Base-by-base conservation (phyloP, 495 filamentous ascomycete species). In the Penicillium ucsense region DNA sequence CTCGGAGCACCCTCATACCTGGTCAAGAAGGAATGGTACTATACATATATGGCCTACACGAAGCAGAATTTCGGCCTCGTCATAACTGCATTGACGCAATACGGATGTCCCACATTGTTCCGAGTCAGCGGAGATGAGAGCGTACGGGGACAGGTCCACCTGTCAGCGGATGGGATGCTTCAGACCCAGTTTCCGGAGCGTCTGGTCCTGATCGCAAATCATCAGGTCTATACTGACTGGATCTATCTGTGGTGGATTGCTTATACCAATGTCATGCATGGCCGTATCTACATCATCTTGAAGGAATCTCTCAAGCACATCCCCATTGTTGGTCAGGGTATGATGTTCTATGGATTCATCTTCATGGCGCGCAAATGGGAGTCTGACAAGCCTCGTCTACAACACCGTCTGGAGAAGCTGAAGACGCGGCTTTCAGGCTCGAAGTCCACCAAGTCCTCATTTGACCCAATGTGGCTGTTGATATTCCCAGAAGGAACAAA, bases 401-500 rank as follows among this genome's bases (percentile, higher is more conserved):
- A 75, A 37, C 71, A 83, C 57, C 77, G 81, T 3, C 56, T 85
- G 38, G 65, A 73, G 42, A 82, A 81, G 56, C 63, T 85, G 37
- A 82, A 77, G 53, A 69, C 66, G 1, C 59, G 57, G 7, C 73
- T 77, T 51, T 51, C 61, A 0, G 75, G 77, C 9, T 77, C 77
- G 3, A 55, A 76, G 35, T 75, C 77, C 1, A 70, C 68, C 31
- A 53, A 62, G 6, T 61, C 68, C n/a, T 51, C 56, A 4, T 71
- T 78, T 46, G 78, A 84, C 55, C 82, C 82, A 0, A 84, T 84
- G 82, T 85, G 82, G 82, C 64, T 85, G 31, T 54, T 85, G 50
- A 81, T 85, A 41, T 85, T 83, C 54, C 82, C 82, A 8, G 82
- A 85, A 59, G 82, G 82, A 9, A 85, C 82, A 8, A 85, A 85